These are phyloP conservation scores for Neotropicomus parvogracilis DNA, from an alignment of 1,284 basidiomycete genomes.

Conservation along the genomic window DNA sequence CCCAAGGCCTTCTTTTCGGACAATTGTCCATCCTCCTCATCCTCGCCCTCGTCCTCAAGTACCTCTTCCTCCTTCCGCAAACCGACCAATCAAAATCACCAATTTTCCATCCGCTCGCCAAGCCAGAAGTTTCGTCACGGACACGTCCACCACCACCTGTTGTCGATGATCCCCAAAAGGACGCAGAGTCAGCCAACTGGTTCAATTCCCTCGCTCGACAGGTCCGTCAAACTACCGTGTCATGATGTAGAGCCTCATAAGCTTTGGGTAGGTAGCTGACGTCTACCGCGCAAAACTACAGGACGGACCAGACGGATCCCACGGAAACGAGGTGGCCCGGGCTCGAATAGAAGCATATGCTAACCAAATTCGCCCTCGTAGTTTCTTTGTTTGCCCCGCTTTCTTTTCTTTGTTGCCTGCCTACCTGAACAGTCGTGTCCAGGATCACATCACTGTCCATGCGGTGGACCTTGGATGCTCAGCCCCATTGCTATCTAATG, in stretches of 20 bases:
- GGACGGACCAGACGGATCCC: conserved; percentile 53
- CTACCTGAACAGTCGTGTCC: conserved; percentile 4
- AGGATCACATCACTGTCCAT: conserved; percentile 76
- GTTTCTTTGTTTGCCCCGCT: conserved; percentile 55
- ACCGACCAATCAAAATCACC: conserved; percentile 50
- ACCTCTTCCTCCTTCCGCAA: conserved; percentile 74
- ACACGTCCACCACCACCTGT: conserved; percentile 33
- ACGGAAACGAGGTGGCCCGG: conserved; percentile 71
- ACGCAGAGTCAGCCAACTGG: conserved; percentile 69
- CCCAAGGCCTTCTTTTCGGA: conserved; percentile 76
- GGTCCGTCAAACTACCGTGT: conserved; percentile 37
- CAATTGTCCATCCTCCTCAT: conserved; percentile 74
- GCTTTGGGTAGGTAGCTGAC: conserved; percentile 51
- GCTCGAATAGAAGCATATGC: conserved; percentile 66
- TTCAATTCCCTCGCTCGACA: conserved; percentile 67
- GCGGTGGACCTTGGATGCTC: conserved; percentile 69
- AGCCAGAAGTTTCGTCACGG: conserved; percentile 40
- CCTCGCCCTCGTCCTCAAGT: conserved; percentile 69
- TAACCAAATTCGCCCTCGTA: conserved; percentile 63
- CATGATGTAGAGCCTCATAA: conserved; percentile 4
- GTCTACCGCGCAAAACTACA: conserved; percentile 71
- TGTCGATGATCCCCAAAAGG: conserved; percentile 20
- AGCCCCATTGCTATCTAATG: conserved; percentile 62
- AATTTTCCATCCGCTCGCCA: conserved; percentile 55
- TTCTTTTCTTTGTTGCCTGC: background rate